A percentile compares a stretch with the other conserved stretches of the same genome.
phyloP scores from a whole-genome alignment of 192 early-diverging fungal species.

The Coemansia sp. region DNA sequence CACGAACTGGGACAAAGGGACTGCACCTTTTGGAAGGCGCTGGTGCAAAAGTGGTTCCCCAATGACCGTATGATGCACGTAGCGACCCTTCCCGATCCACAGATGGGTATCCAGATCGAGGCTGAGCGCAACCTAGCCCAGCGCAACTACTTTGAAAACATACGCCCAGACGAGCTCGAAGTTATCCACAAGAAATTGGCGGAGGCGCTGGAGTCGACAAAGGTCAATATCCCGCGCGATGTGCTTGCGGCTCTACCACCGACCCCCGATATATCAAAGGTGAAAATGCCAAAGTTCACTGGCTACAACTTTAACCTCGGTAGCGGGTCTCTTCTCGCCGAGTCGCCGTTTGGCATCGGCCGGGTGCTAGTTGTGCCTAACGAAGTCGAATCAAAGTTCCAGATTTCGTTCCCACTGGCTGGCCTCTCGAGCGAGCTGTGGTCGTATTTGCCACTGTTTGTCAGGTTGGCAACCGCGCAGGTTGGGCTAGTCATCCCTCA shows the following conservation, averaged over 20 bases:
- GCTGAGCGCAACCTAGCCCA: constrained; percentile 48
- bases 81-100: constrained; percentile 43
- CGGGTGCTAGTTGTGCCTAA: constrained; percentile 26
- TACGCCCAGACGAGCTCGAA: constrained; percentile 14
- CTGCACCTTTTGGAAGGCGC: constrained; percentile 29
- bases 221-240: constrained; percentile 55
- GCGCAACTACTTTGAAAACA: constrained; percentile 38
- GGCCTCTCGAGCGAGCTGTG: constrained; percentile 31
- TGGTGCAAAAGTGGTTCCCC: constrained; percentile 47
- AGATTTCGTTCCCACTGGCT: constrained; percentile 42
- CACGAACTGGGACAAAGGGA: constrained; percentile 23
- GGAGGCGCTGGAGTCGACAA: constrained; percentile 40
- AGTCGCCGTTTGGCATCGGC: constrained; percentile 40
- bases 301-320: constrained; percentile 27
- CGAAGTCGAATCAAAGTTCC: constrained; percentile 27
- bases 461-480: constrained; percentile 18
- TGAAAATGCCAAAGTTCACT: constrained; percentile 19
- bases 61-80: constrained; percentile 33
- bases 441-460: constrained; percentile 42
- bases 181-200: constrained; percentile 42
- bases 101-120: constrained; percentile 46
- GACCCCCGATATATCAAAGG: constrained; percentile 59
- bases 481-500: constrained; percentile 34
- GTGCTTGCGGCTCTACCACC: constrained; percentile 65
- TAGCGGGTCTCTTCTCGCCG: not conserved